Conservation (phyloP, 768 basidiomycete species). For the Tubosaeta brunneosetosa region DNA sequence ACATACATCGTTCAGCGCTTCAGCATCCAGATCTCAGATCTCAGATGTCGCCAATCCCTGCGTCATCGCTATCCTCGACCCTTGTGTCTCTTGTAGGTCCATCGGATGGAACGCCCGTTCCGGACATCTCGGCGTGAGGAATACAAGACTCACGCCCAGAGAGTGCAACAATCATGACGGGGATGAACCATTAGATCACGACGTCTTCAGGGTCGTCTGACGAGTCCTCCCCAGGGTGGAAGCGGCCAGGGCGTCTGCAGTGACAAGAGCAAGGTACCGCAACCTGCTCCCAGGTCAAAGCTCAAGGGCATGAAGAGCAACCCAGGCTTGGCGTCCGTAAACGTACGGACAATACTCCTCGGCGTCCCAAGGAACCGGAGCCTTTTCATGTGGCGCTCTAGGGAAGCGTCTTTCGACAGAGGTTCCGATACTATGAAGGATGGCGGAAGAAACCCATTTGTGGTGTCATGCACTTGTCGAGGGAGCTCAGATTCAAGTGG, state of each 20-base stretch:
- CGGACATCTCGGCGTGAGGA: too few species aligned
- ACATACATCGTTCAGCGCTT: too few species aligned
- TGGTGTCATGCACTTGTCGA: constrained; percentile 30
- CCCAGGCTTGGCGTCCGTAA: neutral
- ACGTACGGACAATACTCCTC: neutral
- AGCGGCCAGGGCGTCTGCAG: constrained; percentile 15
- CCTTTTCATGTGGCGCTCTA: neutral
- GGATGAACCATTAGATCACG: neutral
- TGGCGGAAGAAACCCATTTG: constrained; percentile 23
- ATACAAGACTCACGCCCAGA: neutral
- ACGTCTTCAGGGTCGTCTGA: neutral
- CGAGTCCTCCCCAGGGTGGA: constrained; percentile 7
- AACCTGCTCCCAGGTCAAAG: neutral
- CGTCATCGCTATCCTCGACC: too few species aligned
- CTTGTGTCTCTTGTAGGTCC: neutral
- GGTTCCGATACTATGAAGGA: constrained; percentile 3
- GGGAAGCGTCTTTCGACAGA: neutral
- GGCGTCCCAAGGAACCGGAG: neutral
- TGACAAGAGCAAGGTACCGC: neutral
- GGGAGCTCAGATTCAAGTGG: constrained; percentile 22
- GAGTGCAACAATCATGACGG: too few species aligned
- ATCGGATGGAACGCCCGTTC: too few species aligned
- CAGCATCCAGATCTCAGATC: too few species aligned
- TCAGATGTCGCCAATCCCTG: too few species aligned
- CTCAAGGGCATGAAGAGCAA: neutral